Conservation (phyloP, 768 basidiomycete species). For the Tylopilus balloui region DNA sequence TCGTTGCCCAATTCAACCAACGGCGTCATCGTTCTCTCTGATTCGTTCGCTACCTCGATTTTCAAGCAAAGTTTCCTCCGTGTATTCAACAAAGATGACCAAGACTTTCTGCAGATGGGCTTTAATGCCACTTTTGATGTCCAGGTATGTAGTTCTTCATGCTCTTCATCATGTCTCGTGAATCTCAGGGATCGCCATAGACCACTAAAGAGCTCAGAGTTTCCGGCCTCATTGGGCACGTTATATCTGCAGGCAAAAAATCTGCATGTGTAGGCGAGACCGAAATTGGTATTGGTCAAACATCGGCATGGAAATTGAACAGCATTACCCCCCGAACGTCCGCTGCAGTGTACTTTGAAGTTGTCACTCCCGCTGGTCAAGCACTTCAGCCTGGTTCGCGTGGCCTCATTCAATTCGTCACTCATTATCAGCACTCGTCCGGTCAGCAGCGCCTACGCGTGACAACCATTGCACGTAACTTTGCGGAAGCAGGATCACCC, state of each 20-base stretch:
- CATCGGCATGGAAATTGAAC: constrained; percentile 98
- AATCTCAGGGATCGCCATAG: constrained; percentile 37
- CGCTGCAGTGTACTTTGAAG: constrained; percentile 94
- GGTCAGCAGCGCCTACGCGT: constrained; percentile 94
- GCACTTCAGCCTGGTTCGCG: constrained; percentile 84
- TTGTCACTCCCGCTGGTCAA: constrained; percentile 95
- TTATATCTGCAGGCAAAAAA: constrained; percentile 96
- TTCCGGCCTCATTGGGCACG: constrained; percentile 96
- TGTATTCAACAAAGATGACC: constrained; percentile 87
- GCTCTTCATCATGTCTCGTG: background rate
- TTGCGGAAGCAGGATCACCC: constrained; percentile 95
- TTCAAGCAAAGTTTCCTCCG: constrained; percentile 98
- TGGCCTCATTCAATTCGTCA: constrained; percentile 96
- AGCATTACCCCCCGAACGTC: constrained; percentile 83
- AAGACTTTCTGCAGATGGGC: constrained; percentile 92
- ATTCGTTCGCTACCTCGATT: constrained; percentile 95
- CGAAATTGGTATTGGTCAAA: constrained; percentile 97
- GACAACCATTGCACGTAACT: constrained; percentile 97
- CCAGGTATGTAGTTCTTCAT: constrained; percentile 49
- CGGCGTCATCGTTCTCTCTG: constrained; percentile 92
- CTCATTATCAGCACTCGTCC: constrained; percentile 95
- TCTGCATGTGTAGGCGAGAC: constrained; percentile 96
- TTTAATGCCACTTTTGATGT: constrained; percentile 99
- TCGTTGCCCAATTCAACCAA: constrained; percentile 93
- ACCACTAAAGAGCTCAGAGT: constrained; percentile 99